Base-by-base conservation (phyloP, 1,139 yeast genomes). In the Barnettozyma hawaiiensis region DNA sequence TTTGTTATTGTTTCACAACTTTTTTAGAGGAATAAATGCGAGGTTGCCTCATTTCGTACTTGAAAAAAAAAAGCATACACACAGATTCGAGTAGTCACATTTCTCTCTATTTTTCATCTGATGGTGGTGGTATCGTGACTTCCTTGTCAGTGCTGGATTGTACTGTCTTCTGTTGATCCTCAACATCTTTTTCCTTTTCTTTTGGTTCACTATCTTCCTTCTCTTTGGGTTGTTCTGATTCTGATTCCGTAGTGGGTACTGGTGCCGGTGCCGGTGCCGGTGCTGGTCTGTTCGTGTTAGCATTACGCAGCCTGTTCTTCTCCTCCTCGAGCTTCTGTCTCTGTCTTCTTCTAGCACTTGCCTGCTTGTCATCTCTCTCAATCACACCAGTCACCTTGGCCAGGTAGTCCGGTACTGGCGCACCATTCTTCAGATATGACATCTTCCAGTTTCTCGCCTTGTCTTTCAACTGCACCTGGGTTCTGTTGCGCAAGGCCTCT, bases 401-500 rank as follows among this genome's bases (percentile, higher is more conserved):
- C 50, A 92, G 67, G 56, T 86, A 90, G 3, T 73, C 78, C 0
- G 97, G 97, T 5, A 90, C 77, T 7, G 85, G 78, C 38, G 77
- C 64, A 4, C 80, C 81, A 45, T 78, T 73, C 58, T 87, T 85
- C 47, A 89, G 66, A 60, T 83, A 87, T 50, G 83, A 82, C 73
- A 86, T 76, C 61, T 90, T 92, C 86, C 96, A 84, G 59, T 92
- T 92, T 51, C 97, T 74, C 0, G 97, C 97, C 59, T 92, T 92
- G 60, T 92, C 98, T 60, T 92, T 92, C 46, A 92, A 71, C 61
- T 90, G 97, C 11, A 90, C 89, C 59, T 89, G 95, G 11, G 84
- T 81, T 58, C 97, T 71, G 58, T 87, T 85, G 61, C 86, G 90
- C 52, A 92, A 70, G 2, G 81, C 79, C 61, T 92, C 97, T 22